Evolutionary conservation across 78 protist genomes (phyloP).

Genomic region (Creolimax fragrantissima): DNA sequence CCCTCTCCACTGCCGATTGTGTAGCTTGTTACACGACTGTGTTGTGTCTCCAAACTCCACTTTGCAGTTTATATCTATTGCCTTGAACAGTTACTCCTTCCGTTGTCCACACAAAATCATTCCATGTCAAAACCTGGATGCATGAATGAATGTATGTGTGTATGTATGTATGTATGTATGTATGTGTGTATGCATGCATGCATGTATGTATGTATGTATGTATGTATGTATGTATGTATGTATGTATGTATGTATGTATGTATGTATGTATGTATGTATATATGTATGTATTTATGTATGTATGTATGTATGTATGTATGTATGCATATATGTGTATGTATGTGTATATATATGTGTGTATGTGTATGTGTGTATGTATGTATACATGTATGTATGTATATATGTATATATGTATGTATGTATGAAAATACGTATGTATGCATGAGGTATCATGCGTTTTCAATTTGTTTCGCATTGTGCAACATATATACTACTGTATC

Average conservation of each 20-base stretch:
- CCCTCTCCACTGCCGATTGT: too few species aligned
- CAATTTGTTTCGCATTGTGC: too few species aligned
- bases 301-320: neutral
- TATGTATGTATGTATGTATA: neutral
- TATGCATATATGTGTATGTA: neutral
- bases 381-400: neutral
- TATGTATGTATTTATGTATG: neutral
- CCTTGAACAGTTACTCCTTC: neutral
- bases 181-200: neutral
- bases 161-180: neutral
- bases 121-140: neutral
- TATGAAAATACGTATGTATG: neutral
- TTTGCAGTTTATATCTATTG: neutral
- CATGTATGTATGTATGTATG: neutral
- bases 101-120: neutral
- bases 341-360: neutral
- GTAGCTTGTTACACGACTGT: neutral
- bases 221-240: neutral
- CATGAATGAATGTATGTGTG: neutral
- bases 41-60: neutral
- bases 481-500: too few species aligned
- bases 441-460: too few species aligned
- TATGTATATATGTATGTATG: neutral
- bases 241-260: neutral
- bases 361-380: neutral